Evolutionary conservation across 179 eudicot genomes (phyloP).

Genomic region (Drosera spatulata): DNA sequence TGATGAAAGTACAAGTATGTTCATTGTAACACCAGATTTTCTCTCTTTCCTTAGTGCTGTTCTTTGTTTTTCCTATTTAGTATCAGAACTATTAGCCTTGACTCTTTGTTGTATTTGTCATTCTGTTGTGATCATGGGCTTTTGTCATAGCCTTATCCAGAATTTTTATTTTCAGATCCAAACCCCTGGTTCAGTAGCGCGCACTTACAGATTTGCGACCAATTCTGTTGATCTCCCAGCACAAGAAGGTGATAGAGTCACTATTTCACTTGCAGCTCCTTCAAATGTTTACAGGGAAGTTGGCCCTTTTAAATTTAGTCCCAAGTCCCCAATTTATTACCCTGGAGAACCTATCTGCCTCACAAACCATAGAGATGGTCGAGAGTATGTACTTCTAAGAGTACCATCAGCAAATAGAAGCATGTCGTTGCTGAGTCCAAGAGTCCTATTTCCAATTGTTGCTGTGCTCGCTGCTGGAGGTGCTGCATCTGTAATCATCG

Average conservation of each 20-base stretch:
- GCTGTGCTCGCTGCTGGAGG: constrained; percentile 79
- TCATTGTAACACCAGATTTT: too few species aligned
- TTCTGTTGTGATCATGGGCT: too few species aligned
- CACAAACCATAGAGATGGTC: constrained; percentile 77
- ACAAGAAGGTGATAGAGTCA: constrained; percentile 91
- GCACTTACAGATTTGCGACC: constrained; percentile 89
- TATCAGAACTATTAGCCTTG: too few species aligned
- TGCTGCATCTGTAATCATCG: constrained; percentile 78
- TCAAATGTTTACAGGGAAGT: constrained; percentile 56
- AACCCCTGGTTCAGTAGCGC: constrained; percentile 83
- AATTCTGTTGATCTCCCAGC: constrained; percentile 93
- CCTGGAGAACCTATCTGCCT: constrained; percentile 82
- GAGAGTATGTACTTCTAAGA: constrained; percentile 74
- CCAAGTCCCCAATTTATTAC: constrained; percentile 58
- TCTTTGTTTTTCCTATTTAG: too few species aligned
- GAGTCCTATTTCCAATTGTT: constrained; percentile 58
- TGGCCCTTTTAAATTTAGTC: constrained; percentile 75
- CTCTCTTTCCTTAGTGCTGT: too few species aligned
- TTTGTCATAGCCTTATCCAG: too few species aligned
- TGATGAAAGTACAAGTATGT: too few species aligned
- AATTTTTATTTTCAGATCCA: constrained; percentile 40
- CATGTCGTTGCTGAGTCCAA: constrained; percentile 46
- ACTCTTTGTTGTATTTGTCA: too few species aligned
- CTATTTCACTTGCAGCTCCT: constrained; percentile 88
- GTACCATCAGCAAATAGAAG: constrained; percentile 53